Evolutionary conservation across 352 stramenopile genomes (phyloP).

Genomic region (Stephanocyclus meneghinianus): DNA sequence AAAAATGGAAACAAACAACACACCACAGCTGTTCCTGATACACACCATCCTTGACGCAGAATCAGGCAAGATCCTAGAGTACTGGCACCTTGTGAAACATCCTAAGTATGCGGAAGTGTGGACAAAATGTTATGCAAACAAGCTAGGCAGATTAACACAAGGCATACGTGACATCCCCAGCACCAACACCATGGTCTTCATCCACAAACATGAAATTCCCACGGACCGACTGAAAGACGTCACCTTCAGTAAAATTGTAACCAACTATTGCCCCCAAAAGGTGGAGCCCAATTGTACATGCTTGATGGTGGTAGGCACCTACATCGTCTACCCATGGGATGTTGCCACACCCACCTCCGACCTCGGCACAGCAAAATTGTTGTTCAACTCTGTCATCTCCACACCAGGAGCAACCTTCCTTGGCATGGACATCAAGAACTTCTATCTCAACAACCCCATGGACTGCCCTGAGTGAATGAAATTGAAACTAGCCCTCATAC

Average conservation of each 20-base stretch:
- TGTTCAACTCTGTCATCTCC: slow-evolving; percentile 23
- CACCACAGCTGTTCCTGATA: too few species aligned
- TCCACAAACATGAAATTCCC: slow-evolving; percentile 27
- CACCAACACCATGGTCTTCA: slow-evolving; percentile 47
- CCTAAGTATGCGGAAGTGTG: too few species aligned
- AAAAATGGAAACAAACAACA: too few species aligned
- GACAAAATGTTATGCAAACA: slow-evolving; percentile 1
- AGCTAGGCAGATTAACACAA: slow-evolving; percentile 40
- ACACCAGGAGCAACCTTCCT: slow-evolving; percentile 26
- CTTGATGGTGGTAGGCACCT: too few species aligned
- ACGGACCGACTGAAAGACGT: not conserved
- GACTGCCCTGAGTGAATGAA: not conserved
- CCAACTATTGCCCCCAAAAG: slow-evolving; percentile 14
- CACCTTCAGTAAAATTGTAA: too few species aligned
- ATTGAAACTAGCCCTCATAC: not conserved
- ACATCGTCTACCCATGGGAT: not conserved
- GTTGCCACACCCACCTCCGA: not conserved
- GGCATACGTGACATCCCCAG: slow-evolving; percentile 5
- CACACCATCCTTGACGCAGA: too few species aligned
- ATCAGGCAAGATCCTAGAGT: too few species aligned
- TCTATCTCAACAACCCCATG: not conserved
- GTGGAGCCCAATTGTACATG: slow-evolving; percentile 12
- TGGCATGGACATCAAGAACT: not conserved
- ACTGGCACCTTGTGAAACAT: too few species aligned
- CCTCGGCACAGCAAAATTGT: not conserved